Percentiles rank a stretch among this genome's conserved stretches.
Conservation (phyloP, 2,329 filamentous ascomycete genomes). For the Mollisia scopiformis region DNA sequence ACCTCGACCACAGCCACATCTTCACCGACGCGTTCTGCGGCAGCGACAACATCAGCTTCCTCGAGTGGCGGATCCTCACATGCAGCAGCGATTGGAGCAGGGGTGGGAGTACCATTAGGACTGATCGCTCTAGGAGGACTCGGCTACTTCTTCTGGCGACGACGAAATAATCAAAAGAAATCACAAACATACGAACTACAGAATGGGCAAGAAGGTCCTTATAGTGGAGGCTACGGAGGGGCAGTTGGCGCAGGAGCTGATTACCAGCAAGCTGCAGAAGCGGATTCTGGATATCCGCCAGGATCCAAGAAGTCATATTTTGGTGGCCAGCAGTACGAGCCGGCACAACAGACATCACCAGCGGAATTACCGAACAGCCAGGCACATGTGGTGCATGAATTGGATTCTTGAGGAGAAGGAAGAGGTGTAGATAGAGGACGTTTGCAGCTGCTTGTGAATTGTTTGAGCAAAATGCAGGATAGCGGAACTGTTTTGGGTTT, state of each 20-base stretch:
- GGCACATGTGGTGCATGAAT: conserved; percentile 12
- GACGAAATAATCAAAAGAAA: conserved; percentile 3
- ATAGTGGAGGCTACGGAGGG: neutral
- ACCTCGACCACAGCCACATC: conserved; percentile 7
- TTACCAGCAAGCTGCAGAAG: neutral
- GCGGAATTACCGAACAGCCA: neutral
- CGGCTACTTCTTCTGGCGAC: conserved; percentile 18
- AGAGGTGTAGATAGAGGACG: neutral
- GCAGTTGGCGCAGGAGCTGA: neutral
- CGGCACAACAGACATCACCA: conserved; percentile 2
- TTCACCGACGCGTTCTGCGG: conserved; percentile 1
- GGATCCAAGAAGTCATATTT: conserved; percentile 9
- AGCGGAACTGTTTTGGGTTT: neutral
- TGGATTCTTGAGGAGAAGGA: neutral
- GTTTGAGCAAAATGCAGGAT: neutral
- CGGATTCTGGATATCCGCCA: neutral
- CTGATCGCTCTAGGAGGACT: conserved; percentile 13
- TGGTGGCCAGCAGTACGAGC: conserved; percentile 4
- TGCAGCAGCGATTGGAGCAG: conserved; percentile 21
- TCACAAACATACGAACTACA: conserved; percentile 9
- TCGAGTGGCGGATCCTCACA: conserved; percentile 1
- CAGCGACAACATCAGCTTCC: conserved; percentile 6
- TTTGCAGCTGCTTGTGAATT: neutral
- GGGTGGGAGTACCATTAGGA: conserved; percentile 19
- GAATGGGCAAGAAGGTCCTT: neutral